These are phyloP conservation scores for Annulohypoxylon truncatum DNA, from an alignment of 2,329 filamentous ascomycete genomes.

Conservation along the genomic window DNA sequence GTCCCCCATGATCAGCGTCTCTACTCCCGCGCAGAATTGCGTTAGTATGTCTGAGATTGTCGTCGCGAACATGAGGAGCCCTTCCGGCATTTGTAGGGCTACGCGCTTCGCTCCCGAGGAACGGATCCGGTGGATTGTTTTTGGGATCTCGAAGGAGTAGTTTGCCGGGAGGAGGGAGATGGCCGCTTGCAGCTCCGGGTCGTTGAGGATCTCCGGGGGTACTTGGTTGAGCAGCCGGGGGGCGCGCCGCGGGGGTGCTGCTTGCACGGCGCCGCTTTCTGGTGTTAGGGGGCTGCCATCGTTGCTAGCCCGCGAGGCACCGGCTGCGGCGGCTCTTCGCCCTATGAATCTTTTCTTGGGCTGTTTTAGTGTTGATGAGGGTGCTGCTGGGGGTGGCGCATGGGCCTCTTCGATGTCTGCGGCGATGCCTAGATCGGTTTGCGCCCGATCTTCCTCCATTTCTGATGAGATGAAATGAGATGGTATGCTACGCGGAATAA, in stretches of 20 bases:
- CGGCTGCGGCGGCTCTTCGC: constrained; percentile 78
- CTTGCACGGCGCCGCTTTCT: constrained; percentile 76
- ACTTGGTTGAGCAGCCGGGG: constrained; percentile 91
- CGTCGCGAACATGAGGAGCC: constrained; percentile 92
- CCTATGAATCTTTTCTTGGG: constrained; percentile 95
- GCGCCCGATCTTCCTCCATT: constrained; percentile 82
- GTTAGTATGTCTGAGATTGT: constrained; percentile 97
- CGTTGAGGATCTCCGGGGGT: constrained; percentile 85
- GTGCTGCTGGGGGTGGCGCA: constrained; percentile 48
- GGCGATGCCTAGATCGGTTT: constrained; percentile 76
- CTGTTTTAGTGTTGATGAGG: constrained; percentile 63
- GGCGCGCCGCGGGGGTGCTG: constrained; percentile 75
- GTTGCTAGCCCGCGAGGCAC: constrained; percentile 60
- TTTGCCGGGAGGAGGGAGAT: constrained; percentile 90
- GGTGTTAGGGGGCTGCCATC: constrained; percentile 56
- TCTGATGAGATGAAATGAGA: neutral
- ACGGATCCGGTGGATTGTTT: constrained; percentile 95
- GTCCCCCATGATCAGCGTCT: constrained; percentile 98
- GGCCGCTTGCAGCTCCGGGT: constrained; percentile 86
- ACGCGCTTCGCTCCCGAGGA: constrained; percentile 82
- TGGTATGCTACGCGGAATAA: neutral
- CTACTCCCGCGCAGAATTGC: constrained; percentile 90
- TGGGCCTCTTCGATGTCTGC: constrained; percentile 70
- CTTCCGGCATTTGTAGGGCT: constrained; percentile 97
- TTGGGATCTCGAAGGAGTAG: constrained; percentile 98